Evolutionary conservation across 2,329 filamentous ascomycete genomes (phyloP).

Genomic region (Dactylonectria macrodidyma): DNA sequence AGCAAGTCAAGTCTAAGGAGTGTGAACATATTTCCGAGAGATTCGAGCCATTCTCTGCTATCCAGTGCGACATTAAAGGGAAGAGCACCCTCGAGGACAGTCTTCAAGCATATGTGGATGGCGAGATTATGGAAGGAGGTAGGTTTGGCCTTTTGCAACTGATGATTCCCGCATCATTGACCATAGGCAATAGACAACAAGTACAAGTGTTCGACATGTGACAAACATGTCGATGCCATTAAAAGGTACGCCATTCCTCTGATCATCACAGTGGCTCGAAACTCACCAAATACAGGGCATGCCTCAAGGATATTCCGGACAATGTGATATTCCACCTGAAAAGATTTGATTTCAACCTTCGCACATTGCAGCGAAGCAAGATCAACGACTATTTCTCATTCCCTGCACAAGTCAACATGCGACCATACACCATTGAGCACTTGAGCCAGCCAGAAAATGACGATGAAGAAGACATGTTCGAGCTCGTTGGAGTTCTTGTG

Average conservation of each 20-base stretch:
- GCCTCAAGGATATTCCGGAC: conserved; percentile 92
- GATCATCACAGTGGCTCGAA: neutral
- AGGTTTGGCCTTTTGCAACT: conserved; percentile 44
- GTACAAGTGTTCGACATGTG: conserved; percentile 95
- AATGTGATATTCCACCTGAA: conserved; percentile 97
- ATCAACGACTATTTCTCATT: conserved; percentile 97
- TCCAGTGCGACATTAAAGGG: conserved; percentile 96
- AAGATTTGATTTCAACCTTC: conserved; percentile 85
- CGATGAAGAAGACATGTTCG: conserved; percentile 81
- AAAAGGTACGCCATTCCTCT: conserved; percentile 73
- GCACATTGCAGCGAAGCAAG: conserved; percentile 86
- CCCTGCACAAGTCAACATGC: conserved; percentile 86
- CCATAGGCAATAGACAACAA: conserved; percentile 82
- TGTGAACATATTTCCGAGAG: conserved; percentile 94
- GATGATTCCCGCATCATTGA: conserved; percentile 22
- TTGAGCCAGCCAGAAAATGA: conserved; percentile 75
- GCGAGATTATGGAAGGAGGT: conserved; percentile 95
- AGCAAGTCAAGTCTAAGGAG: conserved; percentile 96
- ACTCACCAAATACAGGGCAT: conserved; percentile 71
- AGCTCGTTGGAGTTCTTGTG: conserved; percentile 94
- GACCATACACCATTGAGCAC: conserved; percentile 89
- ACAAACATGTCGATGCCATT: conserved; percentile 91
- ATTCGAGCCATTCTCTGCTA: conserved; percentile 91
- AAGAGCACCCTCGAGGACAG: conserved; percentile 89
- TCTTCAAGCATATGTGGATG: conserved; percentile 93